Percentiles rank a stretch among this genome's conserved stretches.
phyloP scores from a whole-genome alignment of 306 rosid genomes.

The Cucumis melo region DNA sequence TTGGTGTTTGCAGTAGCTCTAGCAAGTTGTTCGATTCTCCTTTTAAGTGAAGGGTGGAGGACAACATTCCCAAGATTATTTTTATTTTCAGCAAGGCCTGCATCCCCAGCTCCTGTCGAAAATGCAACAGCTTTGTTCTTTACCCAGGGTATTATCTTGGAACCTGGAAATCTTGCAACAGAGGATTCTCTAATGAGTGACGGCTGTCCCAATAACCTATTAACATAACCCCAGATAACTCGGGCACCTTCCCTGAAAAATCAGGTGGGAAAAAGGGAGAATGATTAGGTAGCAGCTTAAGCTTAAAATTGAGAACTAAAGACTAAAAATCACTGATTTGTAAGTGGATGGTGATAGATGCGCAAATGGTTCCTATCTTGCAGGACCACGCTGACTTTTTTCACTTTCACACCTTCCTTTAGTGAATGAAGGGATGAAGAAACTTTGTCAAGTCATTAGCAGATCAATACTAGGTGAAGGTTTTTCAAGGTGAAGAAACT shows the following conservation, averaged over 20 bases:
- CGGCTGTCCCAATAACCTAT: constrained; percentile 96
- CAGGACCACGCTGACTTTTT: not conserved
- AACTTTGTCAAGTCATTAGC: not conserved
- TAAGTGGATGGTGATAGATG: not conserved
- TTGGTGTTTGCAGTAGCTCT: constrained; percentile 91
- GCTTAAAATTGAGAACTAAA: not conserved
- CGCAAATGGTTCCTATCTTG: not conserved
- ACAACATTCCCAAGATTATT: constrained; percentile 56
- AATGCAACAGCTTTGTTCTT: constrained; percentile 42
- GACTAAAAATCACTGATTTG: not conserved
- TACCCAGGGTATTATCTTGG: constrained; percentile 49
- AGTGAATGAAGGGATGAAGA: not conserved
- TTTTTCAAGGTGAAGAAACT: not conserved
- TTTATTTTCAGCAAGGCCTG: constrained; percentile 27
- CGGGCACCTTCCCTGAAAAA: constrained; percentile 80
- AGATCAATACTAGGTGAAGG: not conserved
- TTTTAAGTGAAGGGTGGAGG: constrained; percentile 79
- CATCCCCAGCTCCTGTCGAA: constrained; percentile 34
- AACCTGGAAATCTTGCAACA: constrained; percentile 72
- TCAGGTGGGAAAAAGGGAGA: not conserved
- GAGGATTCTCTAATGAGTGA: constrained; percentile 95
- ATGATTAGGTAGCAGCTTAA: constrained; percentile 1
- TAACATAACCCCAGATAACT: constrained; percentile 93
- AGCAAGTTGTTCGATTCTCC: constrained; percentile 85
- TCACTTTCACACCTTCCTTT: not conserved